These are phyloP conservation scores for Sugiyamaella paludigena DNA, from an alignment of 1,139 yeast species.

Conservation along the genomic window DNA sequence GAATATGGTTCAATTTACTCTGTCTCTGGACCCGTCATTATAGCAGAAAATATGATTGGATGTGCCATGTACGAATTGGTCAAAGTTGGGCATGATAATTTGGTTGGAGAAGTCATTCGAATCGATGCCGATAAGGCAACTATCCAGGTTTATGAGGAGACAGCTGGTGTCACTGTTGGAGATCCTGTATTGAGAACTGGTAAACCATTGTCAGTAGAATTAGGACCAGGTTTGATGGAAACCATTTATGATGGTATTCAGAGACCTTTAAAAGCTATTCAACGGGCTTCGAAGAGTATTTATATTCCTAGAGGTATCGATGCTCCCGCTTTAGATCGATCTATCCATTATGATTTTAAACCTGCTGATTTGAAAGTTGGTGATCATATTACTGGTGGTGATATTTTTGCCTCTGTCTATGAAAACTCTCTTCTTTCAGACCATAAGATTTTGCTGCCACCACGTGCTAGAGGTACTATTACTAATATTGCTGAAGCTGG, in stretches of 20 bases:
- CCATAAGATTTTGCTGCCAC: conserved; percentile 93
- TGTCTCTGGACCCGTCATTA: conserved; percentile 95
- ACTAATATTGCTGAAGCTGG: conserved; percentile 87
- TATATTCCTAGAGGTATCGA: conserved; percentile 98
- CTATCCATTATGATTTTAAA: conserved; percentile 76
- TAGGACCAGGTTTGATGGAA: conserved; percentile 99
- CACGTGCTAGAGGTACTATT: conserved; percentile 97
- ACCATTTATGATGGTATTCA: conserved; percentile 99
- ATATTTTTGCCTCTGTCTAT: conserved; percentile 87
- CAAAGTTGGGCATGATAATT: conserved; percentile 92
- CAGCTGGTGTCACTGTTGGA: conserved; percentile 98
- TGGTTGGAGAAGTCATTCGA: conserved; percentile 98
- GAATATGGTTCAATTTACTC: conserved; percentile 84
- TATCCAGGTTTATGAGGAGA: conserved; percentile 97
- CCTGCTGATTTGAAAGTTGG: conserved; percentile 82
- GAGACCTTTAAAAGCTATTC: conserved; percentile 93
- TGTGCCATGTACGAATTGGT: conserved; percentile 98
- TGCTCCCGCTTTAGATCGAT: conserved; percentile 88
- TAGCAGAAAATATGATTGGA: conserved; percentile 98
- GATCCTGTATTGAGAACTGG: conserved; percentile 98
- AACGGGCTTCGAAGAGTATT: conserved; percentile 80
- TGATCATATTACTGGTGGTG: conserved; percentile 98
- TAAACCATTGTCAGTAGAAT: conserved; percentile 93
- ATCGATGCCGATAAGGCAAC: conserved; percentile 96
- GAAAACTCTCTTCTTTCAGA: conserved; percentile 90